Percentiles rank a stretch among this genome's conserved stretches.
phyloP scores from a whole-genome alignment of 345 rosid genomes.

The Trapa bicornis region DNA sequence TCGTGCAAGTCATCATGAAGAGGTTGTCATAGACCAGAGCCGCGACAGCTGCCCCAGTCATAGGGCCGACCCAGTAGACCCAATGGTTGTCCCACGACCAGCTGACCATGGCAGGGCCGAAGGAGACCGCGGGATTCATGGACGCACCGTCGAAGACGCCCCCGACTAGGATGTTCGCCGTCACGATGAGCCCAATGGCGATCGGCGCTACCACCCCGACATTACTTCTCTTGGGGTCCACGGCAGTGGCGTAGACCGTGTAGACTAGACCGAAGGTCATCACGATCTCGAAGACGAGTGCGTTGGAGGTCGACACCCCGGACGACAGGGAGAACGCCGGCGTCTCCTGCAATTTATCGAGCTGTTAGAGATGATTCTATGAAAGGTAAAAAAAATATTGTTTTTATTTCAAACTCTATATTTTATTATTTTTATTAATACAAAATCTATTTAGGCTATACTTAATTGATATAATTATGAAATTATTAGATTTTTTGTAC shows the following conservation, averaged over 20 bases:
- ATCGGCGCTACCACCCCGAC: constrained; percentile 74
- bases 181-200: constrained; percentile 81
- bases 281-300: constrained; percentile 74
- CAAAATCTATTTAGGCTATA: too few species aligned
- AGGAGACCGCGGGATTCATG: constrained; percentile 28
- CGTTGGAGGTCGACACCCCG: constrained; percentile 60
- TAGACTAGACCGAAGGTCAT: constrained; percentile 43
- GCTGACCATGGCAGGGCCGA: constrained; percentile 93
- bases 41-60: constrained; percentile 62
- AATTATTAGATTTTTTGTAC: too few species aligned
- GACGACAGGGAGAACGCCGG: constrained; percentile 53
- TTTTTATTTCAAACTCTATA: too few species aligned
- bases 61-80: constrained; percentile 92
- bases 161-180: constrained; percentile 86
- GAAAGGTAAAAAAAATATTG: too few species aligned
- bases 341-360: constrained; percentile 27
- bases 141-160: constrained; percentile 77
- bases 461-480: too few species aligned
- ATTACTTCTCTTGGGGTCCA: constrained; percentile 85
- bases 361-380: too few species aligned
- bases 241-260: constrained; percentile 57
- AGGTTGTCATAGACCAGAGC: constrained; percentile 45
- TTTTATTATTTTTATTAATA: too few species aligned
- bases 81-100: constrained; percentile 86
- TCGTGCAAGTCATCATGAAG: constrained; percentile 22